A percentile compares a stretch with the other conserved stretches of the same genome.
Evolutionary conservation across 1,284 basidiomycete species (phyloP).

Genomic region (Mycena citricolor): DNA sequence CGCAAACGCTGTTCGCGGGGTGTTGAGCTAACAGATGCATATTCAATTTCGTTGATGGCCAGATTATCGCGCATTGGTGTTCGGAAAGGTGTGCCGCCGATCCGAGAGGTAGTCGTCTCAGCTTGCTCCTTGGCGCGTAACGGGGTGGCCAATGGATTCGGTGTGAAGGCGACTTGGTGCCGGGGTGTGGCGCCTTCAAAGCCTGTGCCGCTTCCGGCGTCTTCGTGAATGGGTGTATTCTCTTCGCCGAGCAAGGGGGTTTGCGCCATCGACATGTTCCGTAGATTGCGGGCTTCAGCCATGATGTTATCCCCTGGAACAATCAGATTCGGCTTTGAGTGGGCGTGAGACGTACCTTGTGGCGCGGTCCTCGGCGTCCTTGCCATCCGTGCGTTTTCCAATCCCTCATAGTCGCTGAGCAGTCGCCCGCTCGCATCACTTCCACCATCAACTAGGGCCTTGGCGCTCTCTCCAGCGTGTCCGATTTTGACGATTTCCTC

Average conservation of each 20-base stretch:
- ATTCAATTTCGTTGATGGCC: constrained; percentile 79
- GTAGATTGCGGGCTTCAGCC: constrained; percentile 92
- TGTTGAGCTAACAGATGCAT: constrained; percentile 58
- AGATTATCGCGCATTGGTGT: constrained; percentile 93
- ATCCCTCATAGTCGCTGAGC: constrained; percentile 88
- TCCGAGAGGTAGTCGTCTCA: constrained; percentile 63
- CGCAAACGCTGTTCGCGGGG: constrained; percentile 74
- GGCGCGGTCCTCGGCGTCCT: constrained; percentile 91
- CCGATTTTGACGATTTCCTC: constrained; percentile 99
- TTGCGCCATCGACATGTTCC: constrained; percentile 89
- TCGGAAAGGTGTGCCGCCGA: constrained; percentile 67
- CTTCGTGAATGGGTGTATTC: constrained; percentile 88
- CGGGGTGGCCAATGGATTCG: constrained; percentile 93
- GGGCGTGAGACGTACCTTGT: constrained; percentile 61
- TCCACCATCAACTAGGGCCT: constrained; percentile 78
- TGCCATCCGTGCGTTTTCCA: constrained; percentile 87
- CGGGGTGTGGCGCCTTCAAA: constrained; percentile 90
- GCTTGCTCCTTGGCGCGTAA: constrained; percentile 48
- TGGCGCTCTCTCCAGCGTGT: constrained; percentile 85
- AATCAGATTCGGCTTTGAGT: constrained; percentile 15
- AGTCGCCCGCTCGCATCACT: constrained; percentile 85
- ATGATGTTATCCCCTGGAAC: constrained; percentile 85
- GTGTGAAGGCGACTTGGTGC: constrained; percentile 87
- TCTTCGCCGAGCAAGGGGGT: constrained; percentile 96
- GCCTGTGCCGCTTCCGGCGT: constrained; percentile 75